Evolutionary conservation across 371 early-diverging fungal genomes (phyloP), one percentile per base, ranked within the genome.

Genomic region (Haplosporangium sp.): DNA sequence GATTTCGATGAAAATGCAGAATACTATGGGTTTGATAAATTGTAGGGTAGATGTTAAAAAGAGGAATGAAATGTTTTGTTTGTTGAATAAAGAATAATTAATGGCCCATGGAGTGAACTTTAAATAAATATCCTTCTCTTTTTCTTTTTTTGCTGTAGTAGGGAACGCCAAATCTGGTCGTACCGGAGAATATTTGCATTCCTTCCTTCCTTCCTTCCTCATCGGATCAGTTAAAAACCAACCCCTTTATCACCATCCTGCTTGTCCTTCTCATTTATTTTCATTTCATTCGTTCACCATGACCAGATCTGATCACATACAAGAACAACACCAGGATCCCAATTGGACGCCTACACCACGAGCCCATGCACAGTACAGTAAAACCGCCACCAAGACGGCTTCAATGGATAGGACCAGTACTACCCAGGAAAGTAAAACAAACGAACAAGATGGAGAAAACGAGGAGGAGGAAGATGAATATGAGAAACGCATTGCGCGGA

Each of bases 381-480:
- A 35, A 65, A 0, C 45, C 60, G 13, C 6, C 37, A 1, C 45
- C 13, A 48, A 53, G 13, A 11, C 37, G n/a, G 39, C 35, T 13
- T 37, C 61, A 39, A 56, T 7, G 8, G 37, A 0, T 27, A 37
- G 8, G 45, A 55, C 0, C 20, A 63, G 9, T 11, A 53, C 35
- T 47, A 45, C 11, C 38, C 56, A 53, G 40, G 44, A 35, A 10
- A 37, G 38, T 6, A 48, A 38, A 27, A 60, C 4, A 35, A 20
- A 37, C n/a, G 63, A 61, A 4, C 55, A 50, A 9, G 75, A 69
- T 15, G 72, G 69, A n/a, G 69, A 76, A 6, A 74, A 82, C 3
- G 78, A 74, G 3, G 88, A 90, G 56, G 88, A 90, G 13, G 88
- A 87, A n/a, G 91, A 92, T 71, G 89, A 90, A 47, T 92, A 92